Evolutionary conservation across 257 asterid genomes (phyloP), one percentile per base, ranked within the genome.

Genomic region (Dorcoceras hygrometricum): DNA sequence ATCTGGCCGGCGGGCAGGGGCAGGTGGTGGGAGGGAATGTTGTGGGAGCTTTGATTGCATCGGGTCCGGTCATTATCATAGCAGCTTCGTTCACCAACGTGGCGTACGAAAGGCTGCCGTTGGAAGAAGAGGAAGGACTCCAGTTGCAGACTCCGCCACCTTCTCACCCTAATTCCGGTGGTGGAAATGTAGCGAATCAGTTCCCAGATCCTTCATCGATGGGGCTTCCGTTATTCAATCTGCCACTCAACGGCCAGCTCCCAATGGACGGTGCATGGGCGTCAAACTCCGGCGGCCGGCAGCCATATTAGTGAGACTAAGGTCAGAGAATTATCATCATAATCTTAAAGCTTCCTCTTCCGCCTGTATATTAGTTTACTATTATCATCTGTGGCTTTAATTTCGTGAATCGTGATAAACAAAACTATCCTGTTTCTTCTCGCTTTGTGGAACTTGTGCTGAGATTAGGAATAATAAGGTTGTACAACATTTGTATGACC

Each of bases 1-100:
- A 73, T 36, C 68, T 84, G 11, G 83, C 83, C 20, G 87, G 87
- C 1, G 89, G 87, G 2, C 87, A 84, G 69, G 89, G 89, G 2
- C 89, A 84, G 68, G 87, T 84, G 8, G 85, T 84, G 14, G 90
- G 90, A 18, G 90, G 90, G 4, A 84, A 78, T 59, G 90, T 84
- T 11, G 83, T 84, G 34, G 90, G 90, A 4, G 84, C 82, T 68
- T 66, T 84, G 72, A 80, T 68, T 8, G 86, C 90, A 0, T 79
- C 83, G 0, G 90, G 90, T 0, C 88, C 88, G 4, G 86, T 84
- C 10, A 78, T 84, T 26, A 81, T 84, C 2, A 82, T 84, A 1
- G 90, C 88, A 0, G 68, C 90, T 0, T 84, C 90, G 3, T 84
- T 84, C 26, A 80, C 88, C 0, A 84, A 82, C 71, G 90, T 84